These are phyloP conservation scores for Peterozyma xylosa DNA, from an alignment of 805 yeast genomes.

Conservation along the genomic window DNA sequence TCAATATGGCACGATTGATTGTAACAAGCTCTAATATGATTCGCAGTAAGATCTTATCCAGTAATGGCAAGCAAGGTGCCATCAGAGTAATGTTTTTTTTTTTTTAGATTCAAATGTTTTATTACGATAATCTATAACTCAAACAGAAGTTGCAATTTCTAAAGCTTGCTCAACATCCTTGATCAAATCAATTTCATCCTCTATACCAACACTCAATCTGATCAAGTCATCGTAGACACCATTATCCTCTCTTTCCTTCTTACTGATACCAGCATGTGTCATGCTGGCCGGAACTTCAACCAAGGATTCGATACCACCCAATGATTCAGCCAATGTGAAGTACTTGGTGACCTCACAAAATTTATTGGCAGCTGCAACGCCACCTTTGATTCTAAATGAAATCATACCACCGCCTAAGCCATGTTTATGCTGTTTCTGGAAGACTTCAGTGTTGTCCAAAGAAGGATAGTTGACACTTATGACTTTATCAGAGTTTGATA, in stretches of 20 bases:
- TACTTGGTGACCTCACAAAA: slow-evolving; percentile 69
- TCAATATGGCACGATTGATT: no score
- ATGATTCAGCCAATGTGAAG: slow-evolving; percentile 82
- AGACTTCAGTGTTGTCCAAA: slow-evolving; percentile 56
- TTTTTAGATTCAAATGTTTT: not conserved
- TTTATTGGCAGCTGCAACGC: slow-evolving; percentile 65
- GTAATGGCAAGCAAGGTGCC: not conserved
- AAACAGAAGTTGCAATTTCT: slow-evolving; percentile 20
- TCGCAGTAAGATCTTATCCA: no score
- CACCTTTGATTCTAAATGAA: slow-evolving; percentile 80
- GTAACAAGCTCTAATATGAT: no score
- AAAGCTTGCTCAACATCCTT: slow-evolving; percentile 68
- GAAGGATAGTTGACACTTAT: slow-evolving; percentile 80
- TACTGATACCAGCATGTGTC: slow-evolving; percentile 91
- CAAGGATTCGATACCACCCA: slow-evolving; percentile 84
- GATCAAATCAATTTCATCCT: slow-evolving; percentile 71
- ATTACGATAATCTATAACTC: not conserved
- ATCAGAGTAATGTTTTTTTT: not conserved
- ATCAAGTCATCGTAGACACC: slow-evolving; percentile 80
- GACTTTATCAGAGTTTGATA: slow-evolving; percentile 44
- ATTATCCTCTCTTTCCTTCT: slow-evolving; percentile 64
- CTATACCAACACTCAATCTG: slow-evolving; percentile 83
- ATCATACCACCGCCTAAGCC: slow-evolving; percentile 90
- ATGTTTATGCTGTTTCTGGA: slow-evolving; percentile 69
- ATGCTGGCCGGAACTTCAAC: slow-evolving; percentile 84